Conservation (phyloP, 768 basidiomycete genomes). For the Crepidotus variabilis region DNA sequence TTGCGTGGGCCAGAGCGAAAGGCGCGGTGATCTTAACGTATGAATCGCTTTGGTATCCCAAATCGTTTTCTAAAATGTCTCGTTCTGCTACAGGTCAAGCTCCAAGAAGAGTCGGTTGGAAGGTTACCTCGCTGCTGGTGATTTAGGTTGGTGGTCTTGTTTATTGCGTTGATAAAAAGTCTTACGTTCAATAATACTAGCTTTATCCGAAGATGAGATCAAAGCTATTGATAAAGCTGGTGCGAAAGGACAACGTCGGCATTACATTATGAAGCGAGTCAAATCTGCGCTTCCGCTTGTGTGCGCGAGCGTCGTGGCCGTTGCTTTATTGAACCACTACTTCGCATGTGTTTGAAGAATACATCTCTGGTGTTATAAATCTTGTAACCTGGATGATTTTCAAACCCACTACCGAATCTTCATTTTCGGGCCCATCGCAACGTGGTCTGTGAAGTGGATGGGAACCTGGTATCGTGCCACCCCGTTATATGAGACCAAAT, state of each 20-base stretch:
- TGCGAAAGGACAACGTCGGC: constrained; percentile 25
- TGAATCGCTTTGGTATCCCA: neutral
- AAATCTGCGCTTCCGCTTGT: neutral
- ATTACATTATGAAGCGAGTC: neutral
- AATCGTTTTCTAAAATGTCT: neutral
- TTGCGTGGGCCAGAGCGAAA: constrained; percentile 72
- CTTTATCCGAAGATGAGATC: constrained; percentile 48
- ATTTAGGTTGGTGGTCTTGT: constrained; percentile 42
- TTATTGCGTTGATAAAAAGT: neutral
- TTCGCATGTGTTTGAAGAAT: neutral
- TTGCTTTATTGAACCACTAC: neutral
- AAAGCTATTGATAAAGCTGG: constrained; percentile 57
- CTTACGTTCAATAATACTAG: constrained; percentile 24
- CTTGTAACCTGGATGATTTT: no score
- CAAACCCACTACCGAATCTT: no score
- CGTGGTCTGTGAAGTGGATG: no score
- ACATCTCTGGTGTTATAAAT: no score
- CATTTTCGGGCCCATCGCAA: no score
- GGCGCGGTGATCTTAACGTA: constrained; percentile 65
- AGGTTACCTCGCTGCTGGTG: constrained; percentile 65
- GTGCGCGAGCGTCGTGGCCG: neutral
- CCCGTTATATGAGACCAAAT: no score
- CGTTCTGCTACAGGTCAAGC: constrained; percentile 42
- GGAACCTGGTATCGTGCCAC: no score
- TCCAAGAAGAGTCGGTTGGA: constrained; percentile 62